Conservation (phyloP, 2,329 filamentous ascomycete genomes). For the Ophiostoma sp. region DNA sequence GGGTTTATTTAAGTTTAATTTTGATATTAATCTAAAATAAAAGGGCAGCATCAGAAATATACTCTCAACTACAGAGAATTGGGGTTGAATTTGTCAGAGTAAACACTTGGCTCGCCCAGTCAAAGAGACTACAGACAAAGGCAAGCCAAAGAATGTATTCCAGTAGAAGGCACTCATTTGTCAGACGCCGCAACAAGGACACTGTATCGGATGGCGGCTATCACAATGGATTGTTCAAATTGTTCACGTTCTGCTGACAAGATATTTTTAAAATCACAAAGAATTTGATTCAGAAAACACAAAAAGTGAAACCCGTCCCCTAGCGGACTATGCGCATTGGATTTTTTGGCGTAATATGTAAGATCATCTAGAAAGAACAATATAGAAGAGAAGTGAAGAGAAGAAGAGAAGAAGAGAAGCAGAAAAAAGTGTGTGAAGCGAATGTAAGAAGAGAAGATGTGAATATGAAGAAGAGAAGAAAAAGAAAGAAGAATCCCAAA, state of each 20-base stretch:
- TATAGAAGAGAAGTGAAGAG: constrained; percentile 6
- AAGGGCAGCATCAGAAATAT: no score
- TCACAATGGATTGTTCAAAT: not conserved
- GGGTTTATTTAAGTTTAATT: no score
- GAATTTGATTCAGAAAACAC: not conserved
- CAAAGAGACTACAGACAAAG: not conserved
- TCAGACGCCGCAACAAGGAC: not conserved
- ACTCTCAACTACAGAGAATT: no score
- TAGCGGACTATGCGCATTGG: constrained; percentile 2
- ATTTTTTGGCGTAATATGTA: constrained; percentile 10
- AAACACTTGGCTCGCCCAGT: not conserved
- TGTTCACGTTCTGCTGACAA: not conserved
- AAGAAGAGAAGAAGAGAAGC: not conserved
- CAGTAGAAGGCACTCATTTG: not conserved
- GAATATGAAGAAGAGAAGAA: constrained; percentile 3
- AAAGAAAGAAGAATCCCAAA: constrained; percentile 15
- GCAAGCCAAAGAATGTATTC: not conserved
- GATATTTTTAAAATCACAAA: not conserved
- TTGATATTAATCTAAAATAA: no score
- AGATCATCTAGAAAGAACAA: constrained; percentile 1
- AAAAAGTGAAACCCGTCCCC: constrained; percentile 4
- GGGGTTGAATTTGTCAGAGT: no score
- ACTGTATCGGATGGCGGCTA: not conserved
- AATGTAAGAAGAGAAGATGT: constrained; percentile 8
- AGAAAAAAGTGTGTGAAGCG: not conserved